Conservation (phyloP, 2,329 filamentous ascomycete species). For the Chalaropsis thielavioides region DNA sequence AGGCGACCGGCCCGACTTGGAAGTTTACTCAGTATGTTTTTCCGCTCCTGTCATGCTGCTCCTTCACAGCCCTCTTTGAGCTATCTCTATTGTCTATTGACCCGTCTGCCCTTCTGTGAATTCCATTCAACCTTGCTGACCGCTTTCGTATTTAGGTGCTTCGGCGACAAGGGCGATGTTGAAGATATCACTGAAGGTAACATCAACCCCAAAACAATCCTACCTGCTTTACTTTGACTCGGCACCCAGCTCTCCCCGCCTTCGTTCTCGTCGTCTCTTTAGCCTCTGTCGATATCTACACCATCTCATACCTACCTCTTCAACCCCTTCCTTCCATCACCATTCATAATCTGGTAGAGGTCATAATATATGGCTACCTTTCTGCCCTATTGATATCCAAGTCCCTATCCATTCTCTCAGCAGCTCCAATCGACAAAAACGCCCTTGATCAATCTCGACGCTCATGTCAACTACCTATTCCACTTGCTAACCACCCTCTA, state of each 20-base stretch:
- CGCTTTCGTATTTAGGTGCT: conserved; percentile 52
- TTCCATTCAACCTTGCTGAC: conserved; percentile 4
- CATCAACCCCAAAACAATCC: conserved; percentile 18
- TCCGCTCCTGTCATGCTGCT: not conserved
- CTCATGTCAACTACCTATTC: not conserved
- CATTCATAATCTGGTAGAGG: not conserved
- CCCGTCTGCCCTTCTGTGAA: not conserved
- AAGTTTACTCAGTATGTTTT: conserved; percentile 93
- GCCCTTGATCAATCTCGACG: not conserved
- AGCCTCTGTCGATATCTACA: not conserved
- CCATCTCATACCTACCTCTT: not conserved
- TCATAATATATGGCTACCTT: not conserved
- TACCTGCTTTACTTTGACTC: not conserved
- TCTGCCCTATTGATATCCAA: not conserved
- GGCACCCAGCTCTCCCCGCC: not conserved
- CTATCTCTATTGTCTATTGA: not conserved
- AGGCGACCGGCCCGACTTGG: conserved; percentile 90
- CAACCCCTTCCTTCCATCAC: not conserved
- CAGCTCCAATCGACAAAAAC: not conserved
- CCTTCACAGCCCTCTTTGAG: not conserved
- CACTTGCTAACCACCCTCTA: conserved; percentile 11
- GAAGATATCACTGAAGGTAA: conserved; percentile 96
- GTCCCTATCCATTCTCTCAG: not conserved
- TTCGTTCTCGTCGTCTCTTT: not conserved
- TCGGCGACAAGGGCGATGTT: conserved; percentile 98